Conservation (phyloP, 108 stramenopile genomes). For the Nitzschia palea region DNA sequence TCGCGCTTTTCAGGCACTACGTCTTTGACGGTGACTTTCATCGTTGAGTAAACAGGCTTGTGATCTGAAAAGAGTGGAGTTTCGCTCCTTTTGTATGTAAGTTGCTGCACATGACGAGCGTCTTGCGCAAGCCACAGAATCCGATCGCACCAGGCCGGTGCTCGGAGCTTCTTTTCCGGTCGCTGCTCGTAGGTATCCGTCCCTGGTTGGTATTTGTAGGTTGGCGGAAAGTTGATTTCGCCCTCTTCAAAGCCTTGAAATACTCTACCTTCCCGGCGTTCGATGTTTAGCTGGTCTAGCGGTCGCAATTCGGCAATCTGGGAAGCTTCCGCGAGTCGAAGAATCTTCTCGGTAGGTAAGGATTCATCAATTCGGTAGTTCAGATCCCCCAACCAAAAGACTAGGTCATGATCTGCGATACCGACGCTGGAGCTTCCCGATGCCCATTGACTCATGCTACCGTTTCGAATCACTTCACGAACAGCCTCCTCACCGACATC, state of each 20-base stretch:
- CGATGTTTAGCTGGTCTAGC: conserved; percentile 97
- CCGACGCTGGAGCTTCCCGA: conserved; percentile 61
- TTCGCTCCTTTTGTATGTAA: conserved; percentile 85
- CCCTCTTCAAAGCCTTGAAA: conserved; percentile 96
- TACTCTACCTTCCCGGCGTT: conserved; percentile 87
- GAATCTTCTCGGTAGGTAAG: conserved; percentile 81
- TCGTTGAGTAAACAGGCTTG: conserved; percentile 95
- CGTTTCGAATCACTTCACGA: conserved; percentile 75
- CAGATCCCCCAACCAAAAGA: conserved; percentile 97
- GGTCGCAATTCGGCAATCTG: conserved; percentile 67
- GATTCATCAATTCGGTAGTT: conserved; percentile 96
- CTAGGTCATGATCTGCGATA: conserved; percentile 89
- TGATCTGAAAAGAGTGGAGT: conserved; percentile 91
- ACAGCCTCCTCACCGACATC: conserved; percentile 88
- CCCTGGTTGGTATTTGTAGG: conserved; percentile 99
- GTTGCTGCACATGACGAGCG: conserved; percentile 70
- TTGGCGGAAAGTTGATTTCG: conserved; percentile 83
- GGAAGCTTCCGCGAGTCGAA: conserved; percentile 59
- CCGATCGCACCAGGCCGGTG: conserved; percentile 99
- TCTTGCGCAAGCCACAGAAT: conserved; percentile 94
- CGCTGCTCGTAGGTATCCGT: conserved; percentile 93
- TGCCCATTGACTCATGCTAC: conserved; percentile 77
- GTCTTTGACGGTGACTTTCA: conserved; percentile 81
- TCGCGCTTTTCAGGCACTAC: conserved; percentile 66
- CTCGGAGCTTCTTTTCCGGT: conserved; percentile 98